A percentile compares a stretch with the other conserved stretches of the same genome.
These are phyloP conservation scores for Pleomassaria siparia DNA, from an alignment of 2,329 filamentous ascomycete genomes.

Conservation along the genomic window DNA sequence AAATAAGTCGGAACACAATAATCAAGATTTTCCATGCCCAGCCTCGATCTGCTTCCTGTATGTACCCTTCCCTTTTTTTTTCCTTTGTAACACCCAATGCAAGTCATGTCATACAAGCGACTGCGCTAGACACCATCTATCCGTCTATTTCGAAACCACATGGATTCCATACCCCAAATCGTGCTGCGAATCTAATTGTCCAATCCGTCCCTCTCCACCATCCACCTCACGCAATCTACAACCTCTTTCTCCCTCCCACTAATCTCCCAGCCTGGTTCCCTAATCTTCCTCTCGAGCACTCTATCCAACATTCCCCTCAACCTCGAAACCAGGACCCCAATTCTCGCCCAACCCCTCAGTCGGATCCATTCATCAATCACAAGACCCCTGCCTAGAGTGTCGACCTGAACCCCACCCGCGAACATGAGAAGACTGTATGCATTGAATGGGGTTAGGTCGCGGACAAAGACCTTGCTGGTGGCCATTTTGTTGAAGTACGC, in stretches of 20 bases:
- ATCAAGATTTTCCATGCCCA: no score
- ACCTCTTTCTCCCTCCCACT: constrained; percentile 57
- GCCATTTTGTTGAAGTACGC: constrained; percentile 91
- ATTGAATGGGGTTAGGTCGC: constrained; percentile 92
- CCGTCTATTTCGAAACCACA: not conserved
- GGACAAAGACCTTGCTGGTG: constrained; percentile 87
- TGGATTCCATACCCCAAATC: not conserved
- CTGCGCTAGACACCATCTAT: not conserved
- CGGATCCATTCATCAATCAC: constrained; percentile 89
- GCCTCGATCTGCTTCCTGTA: no score
- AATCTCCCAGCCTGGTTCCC: constrained; percentile 66
- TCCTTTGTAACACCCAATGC: no score
- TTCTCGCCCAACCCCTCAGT: constrained; percentile 88
- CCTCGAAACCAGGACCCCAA: constrained; percentile 84
- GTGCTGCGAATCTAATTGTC: constrained; percentile 50
- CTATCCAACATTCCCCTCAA: constrained; percentile 85
- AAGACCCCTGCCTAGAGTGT: constrained; percentile 82
- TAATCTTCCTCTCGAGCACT: constrained; percentile 77
- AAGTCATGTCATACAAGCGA: no score
- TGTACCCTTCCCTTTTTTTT: no score
- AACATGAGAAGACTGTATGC: constrained; percentile 87
- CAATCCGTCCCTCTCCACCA: constrained; percentile 88
- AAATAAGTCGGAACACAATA: no score
- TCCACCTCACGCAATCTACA: constrained; percentile 72
- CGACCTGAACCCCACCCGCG: constrained; percentile 78